Evolutionary conservation across 176 grass and related monocot genomes (phyloP).

Genomic region (Carex parvula): DNA sequence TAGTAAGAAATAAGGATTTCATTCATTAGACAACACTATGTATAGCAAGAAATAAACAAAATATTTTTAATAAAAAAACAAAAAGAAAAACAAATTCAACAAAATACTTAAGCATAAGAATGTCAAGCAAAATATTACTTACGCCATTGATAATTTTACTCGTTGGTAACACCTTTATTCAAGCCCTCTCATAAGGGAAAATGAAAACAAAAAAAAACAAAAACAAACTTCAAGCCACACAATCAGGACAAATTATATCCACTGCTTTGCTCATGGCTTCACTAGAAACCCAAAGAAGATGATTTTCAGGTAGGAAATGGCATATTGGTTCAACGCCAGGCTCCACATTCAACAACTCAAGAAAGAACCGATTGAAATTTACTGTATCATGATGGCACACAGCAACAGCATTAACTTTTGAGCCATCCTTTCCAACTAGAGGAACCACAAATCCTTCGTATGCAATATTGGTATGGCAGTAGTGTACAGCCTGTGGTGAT

Average conservation of each 20-base stretch:
- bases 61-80: too few species aligned
- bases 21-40: too few species aligned
- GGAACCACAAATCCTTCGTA: background rate
- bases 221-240: too few species aligned
- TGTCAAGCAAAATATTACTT: too few species aligned
- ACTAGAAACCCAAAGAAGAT: background rate
- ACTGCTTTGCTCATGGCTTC: too few species aligned
- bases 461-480: background rate
- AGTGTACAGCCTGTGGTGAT: background rate
- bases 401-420: background rate
- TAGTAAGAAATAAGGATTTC: too few species aligned
- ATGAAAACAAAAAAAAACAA: background rate
- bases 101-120: too few species aligned
- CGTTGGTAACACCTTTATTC: too few species aligned
- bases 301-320: background rate
- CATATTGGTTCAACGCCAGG: background rate
- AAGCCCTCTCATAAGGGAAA: too few species aligned
- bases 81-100: too few species aligned
- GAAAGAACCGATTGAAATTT: background rate
- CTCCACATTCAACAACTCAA: background rate
- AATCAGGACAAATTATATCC: background rate
- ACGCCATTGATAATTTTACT: too few species aligned
- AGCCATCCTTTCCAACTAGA: background rate
- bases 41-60: too few species aligned
- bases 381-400: background rate